A percentile compares a stretch with the other conserved stretches of the same genome.
These are phyloP conservation scores for Pseudozyma tsukubaensis DNA, from an alignment of 1,284 basidiomycete species.

Conservation along the genomic window DNA sequence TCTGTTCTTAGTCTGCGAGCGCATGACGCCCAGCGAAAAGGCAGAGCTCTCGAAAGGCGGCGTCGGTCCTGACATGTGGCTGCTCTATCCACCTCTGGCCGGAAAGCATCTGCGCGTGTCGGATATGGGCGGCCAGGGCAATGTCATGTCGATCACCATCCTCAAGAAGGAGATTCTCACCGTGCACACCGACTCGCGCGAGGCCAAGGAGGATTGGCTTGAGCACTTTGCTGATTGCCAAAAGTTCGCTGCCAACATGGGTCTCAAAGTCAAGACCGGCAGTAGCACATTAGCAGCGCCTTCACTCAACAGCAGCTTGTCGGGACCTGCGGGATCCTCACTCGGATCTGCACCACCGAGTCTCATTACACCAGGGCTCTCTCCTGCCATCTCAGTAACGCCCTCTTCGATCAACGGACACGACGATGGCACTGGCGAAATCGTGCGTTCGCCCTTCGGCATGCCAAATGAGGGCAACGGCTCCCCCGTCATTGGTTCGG, in stretches of 20 bases:
- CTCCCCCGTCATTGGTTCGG: slow-evolving; percentile 32
- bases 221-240: slow-evolving; percentile 85
- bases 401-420: slow-evolving; percentile 46
- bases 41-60: slow-evolving; percentile 36
- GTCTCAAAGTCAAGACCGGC: slow-evolving; percentile 56
- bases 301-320: slow-evolving; percentile 10
- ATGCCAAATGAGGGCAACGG: slow-evolving; percentile 4
- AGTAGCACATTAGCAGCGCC: slow-evolving; percentile 7
- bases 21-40: slow-evolving; percentile 56
- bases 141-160: slow-evolving; percentile 80
- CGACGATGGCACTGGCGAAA: slow-evolving; percentile 8
- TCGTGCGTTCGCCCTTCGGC: slow-evolving; percentile 7
- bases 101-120: slow-evolving; percentile 81
- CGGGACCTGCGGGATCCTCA: slow-evolving; percentile 3
- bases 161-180: slow-evolving; percentile 88
- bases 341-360: slow-evolving; percentile 16
- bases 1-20: slow-evolving; percentile 80
- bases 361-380: slow-evolving; percentile 37
- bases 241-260: slow-evolving; percentile 77
- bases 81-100: slow-evolving; percentile 93
- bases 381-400: slow-evolving; percentile 61
- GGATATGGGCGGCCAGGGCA: slow-evolving; percentile 75
- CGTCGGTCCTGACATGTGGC: slow-evolving; percentile 80
- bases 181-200: slow-evolving; percentile 76
- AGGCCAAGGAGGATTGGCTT: slow-evolving; percentile 77